A percentile compares a stretch with the other conserved stretches of the same genome.
Evolutionary conservation across 768 basidiomycete genomes (phyloP).

Genomic region (Tricholoma sp.): DNA sequence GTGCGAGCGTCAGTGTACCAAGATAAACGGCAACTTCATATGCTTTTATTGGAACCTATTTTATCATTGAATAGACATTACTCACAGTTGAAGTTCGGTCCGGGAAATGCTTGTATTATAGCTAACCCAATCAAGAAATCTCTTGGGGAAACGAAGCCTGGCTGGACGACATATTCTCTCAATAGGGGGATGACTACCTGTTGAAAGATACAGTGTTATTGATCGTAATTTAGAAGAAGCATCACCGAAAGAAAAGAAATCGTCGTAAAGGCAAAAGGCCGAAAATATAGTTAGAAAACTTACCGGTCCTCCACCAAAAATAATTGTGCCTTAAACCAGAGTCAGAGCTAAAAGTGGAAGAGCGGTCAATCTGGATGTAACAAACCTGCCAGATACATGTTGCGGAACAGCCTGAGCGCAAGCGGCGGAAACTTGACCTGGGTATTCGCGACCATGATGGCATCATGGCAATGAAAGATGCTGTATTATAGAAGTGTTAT

Average conservation of each 20-base stretch:
- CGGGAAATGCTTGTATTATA: slow-evolving; percentile 43
- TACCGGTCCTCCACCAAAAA: slow-evolving; percentile 47
- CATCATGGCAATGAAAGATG: background rate
- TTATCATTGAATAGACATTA: background rate
- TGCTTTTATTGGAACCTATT: background rate
- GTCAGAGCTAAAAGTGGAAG: background rate
- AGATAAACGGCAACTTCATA: slow-evolving; percentile 37
- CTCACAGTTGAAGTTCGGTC: slow-evolving; percentile 49
- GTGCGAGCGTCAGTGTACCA: slow-evolving; percentile 35
- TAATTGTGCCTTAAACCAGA: slow-evolving; percentile 31
- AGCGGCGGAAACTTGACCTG: background rate
- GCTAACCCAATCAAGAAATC: slow-evolving; percentile 53
- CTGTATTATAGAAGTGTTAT: background rate
- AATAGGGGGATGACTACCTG: slow-evolving; percentile 49
- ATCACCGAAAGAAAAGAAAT: background rate
- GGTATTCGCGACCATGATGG: background rate
- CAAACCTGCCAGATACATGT: slow-evolving; percentile 35
- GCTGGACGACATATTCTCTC: slow-evolving; percentile 44
- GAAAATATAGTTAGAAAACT: background rate
- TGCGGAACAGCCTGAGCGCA: slow-evolving; percentile 29
- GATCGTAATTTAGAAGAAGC: too few species aligned
- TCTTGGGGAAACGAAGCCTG: slow-evolving; percentile 45
- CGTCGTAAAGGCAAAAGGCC: background rate
- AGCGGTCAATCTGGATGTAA: background rate
- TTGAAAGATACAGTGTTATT: background rate